These are phyloP conservation scores for Eleusine indica DNA, from an alignment of 176 grass and related monocot genomes.

Conservation along the genomic window DNA sequence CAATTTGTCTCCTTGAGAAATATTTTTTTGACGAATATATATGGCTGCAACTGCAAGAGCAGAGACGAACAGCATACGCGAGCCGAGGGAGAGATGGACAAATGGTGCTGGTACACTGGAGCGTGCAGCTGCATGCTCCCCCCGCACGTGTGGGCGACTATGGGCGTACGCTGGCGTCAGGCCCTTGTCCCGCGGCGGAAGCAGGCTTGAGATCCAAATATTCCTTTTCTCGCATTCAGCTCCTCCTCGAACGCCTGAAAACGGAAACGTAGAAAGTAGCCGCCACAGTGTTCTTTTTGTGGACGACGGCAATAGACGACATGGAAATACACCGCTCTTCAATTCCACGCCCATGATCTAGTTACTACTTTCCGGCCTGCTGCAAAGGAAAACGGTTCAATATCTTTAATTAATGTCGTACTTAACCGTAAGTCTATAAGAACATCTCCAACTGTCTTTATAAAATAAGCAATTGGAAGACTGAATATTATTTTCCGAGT, in stretches of 20 bases:
- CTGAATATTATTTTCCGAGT: too few species aligned
- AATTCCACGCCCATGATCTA: too few species aligned
- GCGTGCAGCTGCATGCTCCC: background rate
- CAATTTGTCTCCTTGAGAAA: background rate
- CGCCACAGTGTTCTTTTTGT: background rate
- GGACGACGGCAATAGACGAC: too few species aligned
- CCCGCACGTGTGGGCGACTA: constrained; percentile 4
- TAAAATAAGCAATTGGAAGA: too few species aligned
- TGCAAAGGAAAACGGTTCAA: too few species aligned
- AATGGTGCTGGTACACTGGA: background rate
- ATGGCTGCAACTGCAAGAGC: background rate
- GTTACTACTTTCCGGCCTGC: too few species aligned
- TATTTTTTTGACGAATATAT: too few species aligned
- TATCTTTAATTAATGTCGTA: too few species aligned
- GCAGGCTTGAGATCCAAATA: constrained; percentile 5
- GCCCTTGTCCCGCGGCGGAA: background rate
- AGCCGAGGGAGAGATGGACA: background rate
- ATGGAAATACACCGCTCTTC: background rate
- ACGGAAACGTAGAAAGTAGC: background rate
- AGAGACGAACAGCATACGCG: too few species aligned
- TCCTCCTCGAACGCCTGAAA: background rate
- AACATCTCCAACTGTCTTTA: too few species aligned
- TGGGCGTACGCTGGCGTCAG: background rate
- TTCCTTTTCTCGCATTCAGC: background rate
- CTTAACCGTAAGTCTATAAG: too few species aligned